Evolutionary conservation across 805 yeast species (phyloP).

Genomic region (Saccharomycopsis schoenii): DNA sequence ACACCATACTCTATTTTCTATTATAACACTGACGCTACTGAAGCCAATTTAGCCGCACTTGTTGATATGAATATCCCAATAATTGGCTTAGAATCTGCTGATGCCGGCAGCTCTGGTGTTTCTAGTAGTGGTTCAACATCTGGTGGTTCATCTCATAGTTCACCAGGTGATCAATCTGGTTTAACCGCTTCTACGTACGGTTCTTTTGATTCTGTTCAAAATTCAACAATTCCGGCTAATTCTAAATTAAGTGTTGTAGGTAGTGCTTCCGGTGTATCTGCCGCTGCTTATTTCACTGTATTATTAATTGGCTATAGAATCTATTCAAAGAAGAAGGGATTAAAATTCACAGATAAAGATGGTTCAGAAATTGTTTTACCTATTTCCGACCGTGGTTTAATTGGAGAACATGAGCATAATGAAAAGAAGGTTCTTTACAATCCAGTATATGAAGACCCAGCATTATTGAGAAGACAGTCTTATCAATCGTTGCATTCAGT

Average conservation of each 20-base stretch:
- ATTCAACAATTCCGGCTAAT: constrained; percentile 21
- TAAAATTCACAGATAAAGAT: constrained; percentile 3
- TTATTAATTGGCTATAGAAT: constrained; percentile 47
- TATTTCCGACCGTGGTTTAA: constrained; percentile 2
- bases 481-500: constrained; percentile 12
- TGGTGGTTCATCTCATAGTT: constrained; percentile 7
- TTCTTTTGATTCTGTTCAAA: constrained; percentile 24
- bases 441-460: constrained; percentile 11
- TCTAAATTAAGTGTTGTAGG: constrained; percentile 61
- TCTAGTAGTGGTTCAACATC: constrained; percentile 16
- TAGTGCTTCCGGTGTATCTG: constrained; percentile 76
- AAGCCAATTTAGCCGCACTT: constrained; percentile 49
- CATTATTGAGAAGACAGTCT: constrained; percentile 9
- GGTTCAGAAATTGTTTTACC: constrained; percentile 16
- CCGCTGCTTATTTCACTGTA: constrained; percentile 49
- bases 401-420: neutral
- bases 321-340: constrained; percentile 33
- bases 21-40: constrained; percentile 44
- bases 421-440: constrained; percentile 5
- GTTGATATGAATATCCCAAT: constrained; percentile 66
- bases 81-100: constrained; percentile 29
- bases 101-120: constrained; percentile 17
- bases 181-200: constrained; percentile 21
- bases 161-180: constrained; percentile 12
- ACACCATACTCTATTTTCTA: constrained; percentile 51